Percentiles rank a stretch among this genome's conserved stretches.
Conservation (phyloP, 345 rosid genomes). For the Populus ilicifolia region DNA sequence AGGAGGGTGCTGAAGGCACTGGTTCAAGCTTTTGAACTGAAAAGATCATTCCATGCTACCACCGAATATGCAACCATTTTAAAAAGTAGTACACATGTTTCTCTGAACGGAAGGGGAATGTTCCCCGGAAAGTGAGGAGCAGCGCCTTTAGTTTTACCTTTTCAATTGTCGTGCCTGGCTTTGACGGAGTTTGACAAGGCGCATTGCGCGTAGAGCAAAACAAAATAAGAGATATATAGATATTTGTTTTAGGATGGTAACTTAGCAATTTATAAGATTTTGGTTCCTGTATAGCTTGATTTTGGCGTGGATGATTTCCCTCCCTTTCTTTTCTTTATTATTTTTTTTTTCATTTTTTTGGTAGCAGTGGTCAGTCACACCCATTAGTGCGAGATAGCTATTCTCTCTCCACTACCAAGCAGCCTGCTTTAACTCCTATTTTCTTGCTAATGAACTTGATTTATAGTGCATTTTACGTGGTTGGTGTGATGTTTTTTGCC, state of each 20-base stretch:
- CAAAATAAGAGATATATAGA: constrained; percentile 25
- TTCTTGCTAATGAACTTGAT: not conserved
- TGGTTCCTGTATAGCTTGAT: constrained; percentile 35
- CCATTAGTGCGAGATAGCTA: not conserved
- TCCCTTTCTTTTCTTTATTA: not conserved
- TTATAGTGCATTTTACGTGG: not conserved
- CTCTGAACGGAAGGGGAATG: not conserved
- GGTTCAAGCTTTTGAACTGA: not conserved
- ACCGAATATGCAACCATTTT: not conserved
- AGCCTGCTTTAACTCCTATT: constrained; percentile 6
- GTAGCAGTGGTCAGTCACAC: not conserved
- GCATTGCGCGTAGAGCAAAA: constrained; percentile 12
- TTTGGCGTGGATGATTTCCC: constrained; percentile 17
- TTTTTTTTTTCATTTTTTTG: not conserved
- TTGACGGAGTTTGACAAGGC: constrained; percentile 26
- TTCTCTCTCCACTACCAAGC: not conserved
- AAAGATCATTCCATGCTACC: constrained; percentile 2
- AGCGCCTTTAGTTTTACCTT: constrained; percentile 1
- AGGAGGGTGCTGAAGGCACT: constrained; percentile 10
- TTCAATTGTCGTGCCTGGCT: constrained; percentile 17
- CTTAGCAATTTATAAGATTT: constrained; percentile 16
- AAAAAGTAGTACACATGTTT: constrained; percentile 3
- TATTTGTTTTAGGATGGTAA: constrained; percentile 18
- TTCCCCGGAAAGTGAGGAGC: constrained; percentile 12
- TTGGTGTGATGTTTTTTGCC: not conserved